A percentile compares a stretch with the other conserved stretches of the same genome.
Conservation (phyloP, 2,329 filamentous ascomycete genomes). For the Aspergillus texensis region DNA sequence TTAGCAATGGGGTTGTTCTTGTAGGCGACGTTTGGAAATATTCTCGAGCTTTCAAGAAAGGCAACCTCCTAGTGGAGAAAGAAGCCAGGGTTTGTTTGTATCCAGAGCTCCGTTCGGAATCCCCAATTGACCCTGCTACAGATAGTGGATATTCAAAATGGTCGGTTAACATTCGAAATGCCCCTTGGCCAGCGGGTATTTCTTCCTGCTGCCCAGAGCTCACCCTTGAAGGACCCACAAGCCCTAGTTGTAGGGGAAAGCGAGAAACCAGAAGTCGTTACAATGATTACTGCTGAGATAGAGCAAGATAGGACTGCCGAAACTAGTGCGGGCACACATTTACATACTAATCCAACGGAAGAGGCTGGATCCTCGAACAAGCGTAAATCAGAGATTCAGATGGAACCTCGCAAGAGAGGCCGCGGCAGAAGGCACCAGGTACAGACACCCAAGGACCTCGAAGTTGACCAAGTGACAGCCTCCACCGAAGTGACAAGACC, state of each 20-base stretch:
- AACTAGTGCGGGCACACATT: neutral
- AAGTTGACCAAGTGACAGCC: slow-evolving; percentile 1
- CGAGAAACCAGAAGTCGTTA: neutral
- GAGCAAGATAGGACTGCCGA: neutral
- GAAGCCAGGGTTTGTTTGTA: slow-evolving; percentile 41
- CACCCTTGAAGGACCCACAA: neutral
- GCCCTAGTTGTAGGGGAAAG: neutral
- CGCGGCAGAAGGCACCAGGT: slow-evolving; percentile 1
- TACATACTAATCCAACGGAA: neutral
- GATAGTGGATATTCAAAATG: slow-evolving; percentile 39
- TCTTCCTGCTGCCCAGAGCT: slow-evolving; percentile 22
- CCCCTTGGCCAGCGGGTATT: slow-evolving; percentile 43
- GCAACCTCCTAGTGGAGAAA: slow-evolving; percentile 43
- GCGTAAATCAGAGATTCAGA: slow-evolving; percentile 18
- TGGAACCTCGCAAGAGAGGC: slow-evolving; percentile 3
- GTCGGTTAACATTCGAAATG: slow-evolving; percentile 39
- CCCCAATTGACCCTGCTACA: slow-evolving; percentile 8
- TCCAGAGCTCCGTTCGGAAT: neutral
- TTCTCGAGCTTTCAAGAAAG: slow-evolving; percentile 30
- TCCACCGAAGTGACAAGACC: neutral
- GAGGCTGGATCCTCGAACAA: slow-evolving; percentile 15
- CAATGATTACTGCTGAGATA: neutral
- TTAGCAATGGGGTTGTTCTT: slow-evolving; percentile 38
- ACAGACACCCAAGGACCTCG: neutral
- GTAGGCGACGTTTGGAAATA: slow-evolving; percentile 48